Percentiles rank a stretch among this genome's conserved stretches.
These are phyloP conservation scores for Ampelocalamus luodianensis DNA, from an alignment of 176 grass and related monocot species.

Conservation along the genomic window DNA sequence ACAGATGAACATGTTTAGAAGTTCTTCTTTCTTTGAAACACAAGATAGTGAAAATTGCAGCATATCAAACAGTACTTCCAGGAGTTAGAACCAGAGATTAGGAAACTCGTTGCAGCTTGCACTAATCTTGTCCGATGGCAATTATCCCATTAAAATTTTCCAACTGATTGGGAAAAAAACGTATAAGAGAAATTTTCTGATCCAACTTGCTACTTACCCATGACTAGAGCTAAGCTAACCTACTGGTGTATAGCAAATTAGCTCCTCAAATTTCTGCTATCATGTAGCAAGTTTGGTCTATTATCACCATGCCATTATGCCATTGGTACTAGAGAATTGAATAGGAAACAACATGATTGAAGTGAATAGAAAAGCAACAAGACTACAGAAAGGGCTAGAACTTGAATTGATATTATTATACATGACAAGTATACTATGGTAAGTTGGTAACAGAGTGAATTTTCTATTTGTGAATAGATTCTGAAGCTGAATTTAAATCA, in stretches of 20 bases:
- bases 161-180: background rate
- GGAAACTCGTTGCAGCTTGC: background rate
- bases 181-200: background rate
- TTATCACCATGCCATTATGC: background rate
- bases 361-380: background rate
- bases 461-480: conserved; percentile 11
- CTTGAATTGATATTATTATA: background rate
- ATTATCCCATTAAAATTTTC: background rate
- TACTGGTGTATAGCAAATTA: background rate
- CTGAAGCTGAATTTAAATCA: conserved; percentile 34
- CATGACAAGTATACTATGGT: background rate
- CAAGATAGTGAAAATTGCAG: background rate
- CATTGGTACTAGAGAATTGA: background rate
- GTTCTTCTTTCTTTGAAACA: background rate
- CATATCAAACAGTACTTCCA: background rate
- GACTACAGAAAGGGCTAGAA: background rate
- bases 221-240: too few relatives aligned
- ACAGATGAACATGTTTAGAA: conserved; percentile 37
- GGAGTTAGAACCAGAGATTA: background rate
- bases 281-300: background rate
- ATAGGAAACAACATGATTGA: background rate
- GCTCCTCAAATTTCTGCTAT: background rate
- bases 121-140: background rate
- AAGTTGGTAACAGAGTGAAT: background rate
- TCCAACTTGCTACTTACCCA: too few relatives aligned